Base-by-base conservation (phyloP, 441 rosid species). In the Erodium moschatum region DNA sequence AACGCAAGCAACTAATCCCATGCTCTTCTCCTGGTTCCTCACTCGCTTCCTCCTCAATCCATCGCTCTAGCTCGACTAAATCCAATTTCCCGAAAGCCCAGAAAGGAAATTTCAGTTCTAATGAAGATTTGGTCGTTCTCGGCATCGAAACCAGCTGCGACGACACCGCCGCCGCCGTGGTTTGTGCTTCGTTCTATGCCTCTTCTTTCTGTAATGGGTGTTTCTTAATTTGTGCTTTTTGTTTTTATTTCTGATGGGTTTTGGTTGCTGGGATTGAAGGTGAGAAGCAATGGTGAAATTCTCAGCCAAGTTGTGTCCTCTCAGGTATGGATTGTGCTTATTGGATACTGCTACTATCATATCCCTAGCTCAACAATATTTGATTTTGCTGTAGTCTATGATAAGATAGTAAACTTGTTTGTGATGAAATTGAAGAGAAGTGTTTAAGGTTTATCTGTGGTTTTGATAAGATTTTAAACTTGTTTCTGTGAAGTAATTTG, bases 141-240 rank as follows among this genome's bases (percentile, higher is more conserved):
- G 98, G 98, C 33, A 89, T 93, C 73, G 98, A 93, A 79, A 93
- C 93, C 24, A 91, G 98, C 81, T 93, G 97, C 65, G 97, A 93
- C 46, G 97, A 91, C 83, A 93, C 97, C 6, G 98, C 97, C 0
- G 97, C 93, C 46, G 98, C 98, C 72, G 81, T 93, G 27, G 98
- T 93, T 76, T 76, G 89, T 63, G 52, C 2, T 48, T 60, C 5
- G 12, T 60, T 61, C n/a, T 27, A 67, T 44, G 0, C 19, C 13
- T 15, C 27, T 71, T 6, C 2, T 11, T 70, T 65, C 52, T 69
- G 16, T 24, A 18, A 18, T 67, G 4, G 33, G 67, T 10, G 7
- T 60, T 63, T 50, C 7, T 40, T 73, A 6, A 8, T 67, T 69
- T 68, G 12, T 61, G 10, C 54, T 24, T 5, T 6, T 66, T 56